Percentiles rank a stretch among this genome's conserved stretches.
Evolutionary conservation across 2,329 filamentous ascomycete genomes (phyloP).

Genomic region (Aspergillus phoenicis): DNA sequence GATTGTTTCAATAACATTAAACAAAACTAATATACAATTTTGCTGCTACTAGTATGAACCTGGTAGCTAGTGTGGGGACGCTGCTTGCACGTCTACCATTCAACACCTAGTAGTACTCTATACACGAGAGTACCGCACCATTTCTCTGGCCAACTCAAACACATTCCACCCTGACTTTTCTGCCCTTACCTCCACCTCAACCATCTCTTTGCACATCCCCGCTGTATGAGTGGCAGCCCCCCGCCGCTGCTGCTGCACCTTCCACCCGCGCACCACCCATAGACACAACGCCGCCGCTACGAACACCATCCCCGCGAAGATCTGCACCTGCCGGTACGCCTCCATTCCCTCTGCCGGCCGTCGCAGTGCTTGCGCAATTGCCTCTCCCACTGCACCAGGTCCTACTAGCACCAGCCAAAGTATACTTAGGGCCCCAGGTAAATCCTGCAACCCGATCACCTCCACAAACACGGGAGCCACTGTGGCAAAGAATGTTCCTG

Average conservation of each 20-base stretch:
- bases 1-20: too few relatives aligned
- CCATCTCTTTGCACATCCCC: background rate
- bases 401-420: conserved; percentile 59
- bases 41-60: too few relatives aligned
- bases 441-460: conserved; percentile 55
- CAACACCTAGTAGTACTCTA: conserved; percentile 8
- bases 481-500: conserved; percentile 54
- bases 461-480: conserved; percentile 59
- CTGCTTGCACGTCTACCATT: background rate
- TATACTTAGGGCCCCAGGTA: conserved; percentile 55
- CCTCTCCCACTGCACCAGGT: conserved; percentile 40
- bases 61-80: too few relatives aligned
- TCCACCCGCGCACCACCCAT: conserved; percentile 9
- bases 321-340: conserved; percentile 9
- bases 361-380: conserved; percentile 59
- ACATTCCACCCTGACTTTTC: background rate
- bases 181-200: background rate
- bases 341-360: conserved; percentile 25
- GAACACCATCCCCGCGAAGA: conserved; percentile 11
- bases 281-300: conserved; percentile 4
- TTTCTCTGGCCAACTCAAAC: background rate
- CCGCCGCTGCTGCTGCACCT: background rate
- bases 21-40: too few relatives aligned
- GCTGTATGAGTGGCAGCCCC: background rate
- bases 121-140: conserved; percentile 8